A percentile compares a stretch with the other conserved stretches of the same genome.
Conservation (phyloP, 495 filamentous ascomycete species). For the Amorphotheca resinae region DNA sequence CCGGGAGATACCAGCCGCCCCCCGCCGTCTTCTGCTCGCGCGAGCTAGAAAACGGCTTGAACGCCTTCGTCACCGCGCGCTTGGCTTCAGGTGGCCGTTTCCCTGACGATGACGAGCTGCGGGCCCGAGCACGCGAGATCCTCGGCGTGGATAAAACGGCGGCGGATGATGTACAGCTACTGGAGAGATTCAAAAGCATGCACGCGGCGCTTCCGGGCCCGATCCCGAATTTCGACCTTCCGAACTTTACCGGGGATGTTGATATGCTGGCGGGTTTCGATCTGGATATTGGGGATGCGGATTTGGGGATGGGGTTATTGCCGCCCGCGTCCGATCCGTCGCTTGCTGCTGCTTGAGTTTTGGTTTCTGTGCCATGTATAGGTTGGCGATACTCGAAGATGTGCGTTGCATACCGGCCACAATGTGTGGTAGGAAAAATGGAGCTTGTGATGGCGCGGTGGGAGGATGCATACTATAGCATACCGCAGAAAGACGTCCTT, state of each 20-base stretch:
- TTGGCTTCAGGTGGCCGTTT: no score
- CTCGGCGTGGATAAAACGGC: slow-evolving; percentile 27
- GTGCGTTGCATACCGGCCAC: no score
- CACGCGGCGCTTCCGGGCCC: not conserved
- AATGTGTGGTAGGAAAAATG: no score
- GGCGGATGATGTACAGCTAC: slow-evolving; percentile 34
- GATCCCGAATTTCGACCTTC: not conserved
- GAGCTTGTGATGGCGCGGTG: no score
- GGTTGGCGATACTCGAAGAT: no score
- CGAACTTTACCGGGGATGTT: not conserved
- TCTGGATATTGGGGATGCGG: not conserved
- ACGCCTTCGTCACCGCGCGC: slow-evolving; percentile 25
- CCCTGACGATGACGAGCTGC: slow-evolving; percentile 30
- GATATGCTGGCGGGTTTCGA: not conserved
- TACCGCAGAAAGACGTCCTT: no score
- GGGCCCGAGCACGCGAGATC: slow-evolving; percentile 30
- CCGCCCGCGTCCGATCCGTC: no score
- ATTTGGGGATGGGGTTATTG: not conserved
- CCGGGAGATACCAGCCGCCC: slow-evolving; percentile 26
- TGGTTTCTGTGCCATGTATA: no score
- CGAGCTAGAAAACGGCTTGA: slow-evolving; percentile 35
- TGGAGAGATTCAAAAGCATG: slow-evolving; percentile 34
- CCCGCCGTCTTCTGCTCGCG: slow-evolving; percentile 38
- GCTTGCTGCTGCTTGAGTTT: no score
- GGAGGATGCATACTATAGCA: no score